Conservation (phyloP, 179 eudicot genomes). For the Silene noctiflora region DNA sequence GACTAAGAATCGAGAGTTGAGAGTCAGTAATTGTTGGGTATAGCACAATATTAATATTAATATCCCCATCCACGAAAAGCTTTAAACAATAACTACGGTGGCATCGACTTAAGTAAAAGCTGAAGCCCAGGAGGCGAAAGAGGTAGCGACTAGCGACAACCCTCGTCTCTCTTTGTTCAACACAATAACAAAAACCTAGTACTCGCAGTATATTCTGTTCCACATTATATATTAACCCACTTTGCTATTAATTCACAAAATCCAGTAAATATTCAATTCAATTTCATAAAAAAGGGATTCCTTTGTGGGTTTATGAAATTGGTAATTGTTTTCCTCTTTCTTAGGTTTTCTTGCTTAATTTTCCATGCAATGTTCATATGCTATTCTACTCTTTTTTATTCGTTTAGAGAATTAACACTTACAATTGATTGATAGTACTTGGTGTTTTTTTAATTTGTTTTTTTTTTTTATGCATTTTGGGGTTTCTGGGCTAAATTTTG, state of each 20-base stretch:
- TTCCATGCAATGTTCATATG: neutral
- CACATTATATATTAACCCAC: neutral
- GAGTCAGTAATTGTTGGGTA: too few relatives aligned
- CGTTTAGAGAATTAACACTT: neutral
- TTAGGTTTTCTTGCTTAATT: neutral
- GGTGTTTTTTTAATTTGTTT: neutral
- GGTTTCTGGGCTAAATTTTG: neutral
- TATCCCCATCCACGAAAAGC: too few relatives aligned
- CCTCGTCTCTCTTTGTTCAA: neutral
- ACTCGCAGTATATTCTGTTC: neutral
- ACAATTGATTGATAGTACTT: neutral
- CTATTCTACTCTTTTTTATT: neutral
- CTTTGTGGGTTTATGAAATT: conserved; percentile 10
- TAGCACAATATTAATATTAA: too few relatives aligned
- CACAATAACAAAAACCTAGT: conserved; percentile 2
- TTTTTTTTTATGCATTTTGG: neutral
- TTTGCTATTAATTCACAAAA: neutral
- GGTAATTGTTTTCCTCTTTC: neutral
- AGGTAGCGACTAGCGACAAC: conserved; percentile 11
- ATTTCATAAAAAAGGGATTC: neutral
- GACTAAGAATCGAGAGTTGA: too few relatives aligned
- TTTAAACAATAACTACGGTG: too few relatives aligned
- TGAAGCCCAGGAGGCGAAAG: too few relatives aligned
- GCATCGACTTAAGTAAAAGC: neutral
- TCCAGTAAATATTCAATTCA: neutral